Base-by-base conservation (phyloP, 225 moss, liverwort and hornwort genomes). In the Pleurozium schreberi region DNA sequence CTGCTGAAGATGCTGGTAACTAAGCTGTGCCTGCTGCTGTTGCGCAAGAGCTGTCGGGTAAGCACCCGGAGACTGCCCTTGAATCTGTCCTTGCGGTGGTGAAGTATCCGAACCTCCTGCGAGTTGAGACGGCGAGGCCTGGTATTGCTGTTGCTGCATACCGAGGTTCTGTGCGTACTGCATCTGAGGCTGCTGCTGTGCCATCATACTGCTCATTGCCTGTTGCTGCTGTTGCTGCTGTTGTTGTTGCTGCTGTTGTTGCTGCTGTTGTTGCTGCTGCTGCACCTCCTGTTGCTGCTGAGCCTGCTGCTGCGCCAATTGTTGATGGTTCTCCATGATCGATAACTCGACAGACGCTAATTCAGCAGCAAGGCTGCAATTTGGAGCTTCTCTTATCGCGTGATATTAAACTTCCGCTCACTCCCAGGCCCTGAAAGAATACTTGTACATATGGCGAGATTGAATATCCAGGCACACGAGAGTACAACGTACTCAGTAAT, bases 1-100 rank as follows among this genome's bases (percentile, higher is more conserved):
- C 93, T 98, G 98, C 93, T 98, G 98, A 75, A 97, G 95, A 90
- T 98, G 97, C 89, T 97, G 97, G 84, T 94, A 98, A 91, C 93
- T 96, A 55, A 98, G 95, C 75, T 96, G 95, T 12, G 93, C 94
- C 93, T 94, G 94, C 89, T 95, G 98, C 94, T 97, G 98, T 90
- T 97, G 98, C 33, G 96, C 96, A 83, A 97, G 90, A 69, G 94
- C 93, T 42, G 94, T 90, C 33, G 97, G 93, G 87, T 95, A 96
- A 5, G 94, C 89, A 23, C 94, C 93, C 50, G 96, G 95, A 84
- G 96, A 92, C 85, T 93, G 95, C 59, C 93, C 96, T 88, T 92
- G 93, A 85, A 93, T 91, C 77, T 94, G 94, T 53, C 91, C 90
- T 87, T 87, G 90, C 45, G 91, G 40, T 60, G 92, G 88, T 59